Evolutionary conservation across 768 basidiomycete genomes (phyloP).

Genomic region (Lentinula detonsa): DNA sequence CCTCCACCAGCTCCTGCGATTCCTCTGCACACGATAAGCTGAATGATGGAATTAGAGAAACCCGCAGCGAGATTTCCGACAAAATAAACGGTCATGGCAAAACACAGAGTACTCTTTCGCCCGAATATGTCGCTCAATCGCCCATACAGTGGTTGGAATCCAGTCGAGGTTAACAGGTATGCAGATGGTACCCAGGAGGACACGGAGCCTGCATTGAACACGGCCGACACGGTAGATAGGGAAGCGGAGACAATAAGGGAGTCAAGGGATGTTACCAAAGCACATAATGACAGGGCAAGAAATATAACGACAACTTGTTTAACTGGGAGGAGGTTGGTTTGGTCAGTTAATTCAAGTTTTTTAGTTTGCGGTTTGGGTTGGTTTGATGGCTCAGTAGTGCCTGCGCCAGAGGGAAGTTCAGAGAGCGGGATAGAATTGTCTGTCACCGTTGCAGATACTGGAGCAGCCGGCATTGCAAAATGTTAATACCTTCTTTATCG

Average conservation of each 20-base stretch:
- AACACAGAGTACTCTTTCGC: slow-evolving; percentile 50
- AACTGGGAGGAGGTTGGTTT: slow-evolving; percentile 70
- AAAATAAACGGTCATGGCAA: slow-evolving; percentile 54
- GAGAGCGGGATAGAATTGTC: neutral
- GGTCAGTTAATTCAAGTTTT: slow-evolving; percentile 45
- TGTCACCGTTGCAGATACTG: neutral
- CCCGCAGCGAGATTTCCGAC: slow-evolving; percentile 60
- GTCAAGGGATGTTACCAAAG: slow-evolving; percentile 58
- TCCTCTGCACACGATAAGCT: slow-evolving; percentile 65
- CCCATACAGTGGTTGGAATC: slow-evolving; percentile 56
- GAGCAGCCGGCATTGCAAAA: too few species aligned
- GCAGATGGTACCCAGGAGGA: slow-evolving; percentile 69
- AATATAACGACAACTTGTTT: slow-evolving; percentile 59
- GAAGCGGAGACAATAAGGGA: slow-evolving; percentile 56
- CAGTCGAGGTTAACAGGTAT: slow-evolving; percentile 61
- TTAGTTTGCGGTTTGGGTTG: neutral
- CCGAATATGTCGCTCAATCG: slow-evolving; percentile 64
- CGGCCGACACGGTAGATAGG: slow-evolving; percentile 59
- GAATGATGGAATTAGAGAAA: slow-evolving; percentile 55
- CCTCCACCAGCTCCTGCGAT: slow-evolving; percentile 69
- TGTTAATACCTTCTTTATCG: too few species aligned
- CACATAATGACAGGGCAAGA: slow-evolving; percentile 51
- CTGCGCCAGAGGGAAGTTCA: neutral
- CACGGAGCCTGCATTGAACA: slow-evolving; percentile 59
- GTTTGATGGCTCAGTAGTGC: neutral